Conservation (phyloP, 768 basidiomycete species). For the Lepiota subincarnata region DNA sequence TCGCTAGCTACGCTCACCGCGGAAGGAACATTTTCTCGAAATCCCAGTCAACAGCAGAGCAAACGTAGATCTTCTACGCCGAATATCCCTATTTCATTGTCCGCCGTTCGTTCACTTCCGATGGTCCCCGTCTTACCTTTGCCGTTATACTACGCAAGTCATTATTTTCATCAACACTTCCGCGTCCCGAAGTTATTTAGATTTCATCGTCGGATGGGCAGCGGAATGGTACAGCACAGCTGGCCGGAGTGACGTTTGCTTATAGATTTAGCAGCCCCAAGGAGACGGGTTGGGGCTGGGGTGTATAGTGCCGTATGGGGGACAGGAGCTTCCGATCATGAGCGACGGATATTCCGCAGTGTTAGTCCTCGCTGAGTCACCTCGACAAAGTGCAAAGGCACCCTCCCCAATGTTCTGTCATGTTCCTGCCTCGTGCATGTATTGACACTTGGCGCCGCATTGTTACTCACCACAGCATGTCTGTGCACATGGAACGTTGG, state of each 20-base stretch:
- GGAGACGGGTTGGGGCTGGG: neutral
- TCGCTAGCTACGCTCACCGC: slow-evolving; percentile 60
- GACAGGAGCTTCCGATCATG: neutral
- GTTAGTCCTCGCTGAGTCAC: neutral
- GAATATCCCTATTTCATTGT: slow-evolving; percentile 1
- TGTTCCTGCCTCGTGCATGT: slow-evolving; percentile 1
- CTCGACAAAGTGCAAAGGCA: neutral
- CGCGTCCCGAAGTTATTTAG: neutral
- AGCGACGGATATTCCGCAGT: neutral
- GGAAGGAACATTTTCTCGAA: slow-evolving; percentile 42
- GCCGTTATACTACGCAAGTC: neutral
- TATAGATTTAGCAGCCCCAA: neutral
- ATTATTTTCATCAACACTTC: neutral
- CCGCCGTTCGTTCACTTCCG: neutral
- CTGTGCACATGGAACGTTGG: neutral
- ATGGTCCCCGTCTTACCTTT: neutral
- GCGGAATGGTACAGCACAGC: neutral
- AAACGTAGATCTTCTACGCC: slow-evolving; percentile 2
- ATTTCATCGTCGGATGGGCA: neutral
- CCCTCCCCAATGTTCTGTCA: neutral
- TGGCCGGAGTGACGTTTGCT: neutral
- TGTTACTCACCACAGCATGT: neutral
- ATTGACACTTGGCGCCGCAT: neutral
- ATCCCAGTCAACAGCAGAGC: slow-evolving; percentile 1
- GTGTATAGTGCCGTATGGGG: neutral